phyloP scores from a whole-genome alignment of 2,329 filamentous ascomycete species.

The Leptographium wingfieldii region DNA sequence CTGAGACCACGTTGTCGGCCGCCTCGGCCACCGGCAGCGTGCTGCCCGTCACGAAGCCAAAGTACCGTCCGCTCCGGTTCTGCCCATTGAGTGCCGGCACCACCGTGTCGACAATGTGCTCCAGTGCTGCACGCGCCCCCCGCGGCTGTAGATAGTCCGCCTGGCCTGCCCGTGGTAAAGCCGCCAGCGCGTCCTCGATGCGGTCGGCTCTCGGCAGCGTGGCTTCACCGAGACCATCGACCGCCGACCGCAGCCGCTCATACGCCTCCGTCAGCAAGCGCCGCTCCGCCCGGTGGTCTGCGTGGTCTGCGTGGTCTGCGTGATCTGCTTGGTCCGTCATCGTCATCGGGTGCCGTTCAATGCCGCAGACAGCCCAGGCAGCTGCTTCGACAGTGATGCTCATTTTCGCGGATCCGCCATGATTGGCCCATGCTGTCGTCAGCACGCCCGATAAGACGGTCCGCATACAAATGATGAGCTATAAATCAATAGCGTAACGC shows the following conservation, averaged over 20 bases:
- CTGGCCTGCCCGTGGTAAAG: conserved; percentile 23
- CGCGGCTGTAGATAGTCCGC: conserved; percentile 20
- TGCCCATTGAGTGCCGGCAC: conserved; percentile 53
- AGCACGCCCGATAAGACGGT: too few species aligned
- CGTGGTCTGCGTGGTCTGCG: not conserved
- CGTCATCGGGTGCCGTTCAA: too few species aligned
- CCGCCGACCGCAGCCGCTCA: conserved; percentile 4
- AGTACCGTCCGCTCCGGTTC: conserved; percentile 57
- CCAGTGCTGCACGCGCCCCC: conserved; percentile 20
- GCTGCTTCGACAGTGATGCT: too few species aligned
- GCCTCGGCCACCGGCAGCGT: conserved; percentile 65
- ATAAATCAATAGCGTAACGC: not conserved
- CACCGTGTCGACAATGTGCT: conserved; percentile 33
- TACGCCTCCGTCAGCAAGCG: conserved; percentile 13
- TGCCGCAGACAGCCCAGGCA: too few species aligned
- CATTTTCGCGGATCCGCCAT: too few species aligned
- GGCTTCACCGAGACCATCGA: conserved; percentile 23
- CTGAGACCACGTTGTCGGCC: conserved; percentile 73
- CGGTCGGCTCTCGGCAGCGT: conserved; percentile 25
- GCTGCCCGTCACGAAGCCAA: conserved; percentile 81
- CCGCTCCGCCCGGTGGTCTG: not conserved
- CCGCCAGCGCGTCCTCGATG: conserved; percentile 25
- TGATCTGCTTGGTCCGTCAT: not conserved
- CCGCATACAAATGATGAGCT: not conserved
- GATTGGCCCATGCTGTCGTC: too few species aligned